A percentile compares a stretch with the other conserved stretches of the same genome.
Conservation (phyloP, 1,284 basidiomycete genomes). For the Melanopsichium pennsylvanicum region DNA sequence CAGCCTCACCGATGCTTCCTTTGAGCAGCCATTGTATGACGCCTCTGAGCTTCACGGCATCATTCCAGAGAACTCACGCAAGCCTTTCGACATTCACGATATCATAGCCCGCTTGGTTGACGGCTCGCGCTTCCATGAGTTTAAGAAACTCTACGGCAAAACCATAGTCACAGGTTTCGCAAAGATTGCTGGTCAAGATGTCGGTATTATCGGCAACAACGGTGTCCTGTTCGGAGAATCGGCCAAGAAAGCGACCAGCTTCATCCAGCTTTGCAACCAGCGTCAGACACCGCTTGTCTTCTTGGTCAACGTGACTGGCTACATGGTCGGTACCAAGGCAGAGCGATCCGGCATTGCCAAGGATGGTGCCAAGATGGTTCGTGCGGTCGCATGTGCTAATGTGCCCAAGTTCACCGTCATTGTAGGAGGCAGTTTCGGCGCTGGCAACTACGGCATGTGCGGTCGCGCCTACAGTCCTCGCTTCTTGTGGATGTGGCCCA, state of each 20-base stretch:
- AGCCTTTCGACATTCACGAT: constrained; percentile 90
- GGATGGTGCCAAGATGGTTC: constrained; percentile 97
- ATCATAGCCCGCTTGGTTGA: constrained; percentile 90
- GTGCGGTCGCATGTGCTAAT: constrained; percentile 90
- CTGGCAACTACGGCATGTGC: constrained; percentile 78
- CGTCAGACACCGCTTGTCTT: constrained; percentile 87
- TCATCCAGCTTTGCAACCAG: constrained; percentile 93
- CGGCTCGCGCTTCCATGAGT: constrained; percentile 89
- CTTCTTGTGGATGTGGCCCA: constrained; percentile 98
- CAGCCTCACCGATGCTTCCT: constrained; percentile 56
- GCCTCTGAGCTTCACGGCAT: constrained; percentile 85
- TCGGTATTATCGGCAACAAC: constrained; percentile 83
- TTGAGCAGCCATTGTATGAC: constrained; percentile 81
- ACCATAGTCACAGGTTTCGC: constrained; percentile 80
- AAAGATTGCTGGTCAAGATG: constrained; percentile 67
- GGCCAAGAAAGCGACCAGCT: constrained; percentile 90
- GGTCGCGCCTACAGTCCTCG: constrained; percentile 80
- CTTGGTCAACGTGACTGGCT: constrained; percentile 87
- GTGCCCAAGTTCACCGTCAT: constrained; percentile 93
- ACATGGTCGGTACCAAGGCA: constrained; percentile 94
- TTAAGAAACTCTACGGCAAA: constrained; percentile 90
- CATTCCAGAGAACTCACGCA: constrained; percentile 84
- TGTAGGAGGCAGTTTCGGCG: constrained; percentile 93
- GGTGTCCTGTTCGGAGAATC: constrained; percentile 93
- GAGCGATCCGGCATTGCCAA: constrained; percentile 95